These are phyloP conservation scores for Komagataella pseudopastoris DNA, from an alignment of 805 yeast species.

Conservation along the genomic window DNA sequence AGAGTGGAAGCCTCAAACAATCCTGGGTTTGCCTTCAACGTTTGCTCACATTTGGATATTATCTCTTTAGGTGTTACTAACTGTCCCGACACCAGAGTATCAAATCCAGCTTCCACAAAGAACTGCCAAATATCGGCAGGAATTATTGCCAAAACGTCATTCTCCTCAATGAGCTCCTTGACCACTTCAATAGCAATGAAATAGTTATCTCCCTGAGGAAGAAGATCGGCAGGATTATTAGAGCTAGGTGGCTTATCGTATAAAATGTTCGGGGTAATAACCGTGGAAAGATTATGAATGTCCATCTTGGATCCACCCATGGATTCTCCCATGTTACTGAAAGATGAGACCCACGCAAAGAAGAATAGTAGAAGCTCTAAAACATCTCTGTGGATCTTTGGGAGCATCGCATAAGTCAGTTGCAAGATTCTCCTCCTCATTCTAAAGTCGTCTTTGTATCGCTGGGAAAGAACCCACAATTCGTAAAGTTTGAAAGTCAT, in stretches of 20 bases:
- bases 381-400: conserved; percentile 69
- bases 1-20: conserved; percentile 1
- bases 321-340: conserved; percentile 84
- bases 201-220: conserved; percentile 48
- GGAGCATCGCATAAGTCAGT: conserved; percentile 63
- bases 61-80: conserved; percentile 24
- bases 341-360: conserved; percentile 91
- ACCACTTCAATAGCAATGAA: conserved; percentile 87
- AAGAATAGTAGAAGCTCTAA: conserved; percentile 78
- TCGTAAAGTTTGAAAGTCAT: conserved; percentile 66
- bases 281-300: conserved; percentile 88
- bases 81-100: conserved; percentile 6
- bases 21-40: conserved; percentile 14
- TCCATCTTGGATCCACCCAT: conserved; percentile 90
- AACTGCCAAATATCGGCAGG: conserved; percentile 51
- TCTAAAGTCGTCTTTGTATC: conserved; percentile 24
- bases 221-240: conserved; percentile 7
- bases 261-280: conserved; percentile 83
- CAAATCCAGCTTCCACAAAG: conserved; percentile 31
- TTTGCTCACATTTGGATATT: conserved; percentile 16
- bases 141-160: conserved; percentile 65
- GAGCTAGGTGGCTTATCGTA: conserved; percentile 33
- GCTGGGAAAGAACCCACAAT: conserved; percentile 64
- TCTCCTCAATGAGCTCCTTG: conserved; percentile 66
- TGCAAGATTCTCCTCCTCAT: conserved; percentile 41